Evolutionary conservation across 768 basidiomycete species (phyloP).

Genomic region (Fomitopsis serialis): DNA sequence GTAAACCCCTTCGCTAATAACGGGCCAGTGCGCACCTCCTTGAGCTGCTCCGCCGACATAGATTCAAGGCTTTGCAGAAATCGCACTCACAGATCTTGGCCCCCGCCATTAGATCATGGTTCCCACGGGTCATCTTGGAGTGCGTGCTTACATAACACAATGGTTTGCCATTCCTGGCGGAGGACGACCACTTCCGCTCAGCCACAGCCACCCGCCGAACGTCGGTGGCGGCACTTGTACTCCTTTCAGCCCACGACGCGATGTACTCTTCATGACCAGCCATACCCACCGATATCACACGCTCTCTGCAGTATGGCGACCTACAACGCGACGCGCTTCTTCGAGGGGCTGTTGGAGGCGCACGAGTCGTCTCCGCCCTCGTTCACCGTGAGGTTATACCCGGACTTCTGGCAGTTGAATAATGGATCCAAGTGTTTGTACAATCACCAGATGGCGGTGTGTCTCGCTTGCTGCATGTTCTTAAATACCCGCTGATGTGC

Average conservation of each 20-base stretch:
- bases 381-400: constrained; percentile 72
- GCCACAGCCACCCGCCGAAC: constrained; percentile 2
- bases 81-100: background rate
- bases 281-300: background rate
- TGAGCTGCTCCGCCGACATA: constrained; percentile 29
- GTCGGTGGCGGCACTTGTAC: background rate
- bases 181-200: background rate
- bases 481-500: background rate
- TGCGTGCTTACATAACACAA: constrained; percentile 1
- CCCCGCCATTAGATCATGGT: background rate
- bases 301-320: constrained; percentile 43
- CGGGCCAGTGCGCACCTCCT: constrained; percentile 27
- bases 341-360: constrained; percentile 53
- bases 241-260: background rate
- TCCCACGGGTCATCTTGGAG: background rate
- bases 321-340: constrained; percentile 70
- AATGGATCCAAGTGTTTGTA: constrained; percentile 78
- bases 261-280: background rate
- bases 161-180: background rate
- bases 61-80: constrained; percentile 4
- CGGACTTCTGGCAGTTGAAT: constrained; percentile 81
- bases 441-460: constrained; percentile 66
- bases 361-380: constrained; percentile 59
- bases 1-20: background rate
- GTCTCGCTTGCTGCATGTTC: no score